Evolutionary conservation across 148 eudicot species (phyloP).

Genomic region (Rhododendron mucronatum): DNA sequence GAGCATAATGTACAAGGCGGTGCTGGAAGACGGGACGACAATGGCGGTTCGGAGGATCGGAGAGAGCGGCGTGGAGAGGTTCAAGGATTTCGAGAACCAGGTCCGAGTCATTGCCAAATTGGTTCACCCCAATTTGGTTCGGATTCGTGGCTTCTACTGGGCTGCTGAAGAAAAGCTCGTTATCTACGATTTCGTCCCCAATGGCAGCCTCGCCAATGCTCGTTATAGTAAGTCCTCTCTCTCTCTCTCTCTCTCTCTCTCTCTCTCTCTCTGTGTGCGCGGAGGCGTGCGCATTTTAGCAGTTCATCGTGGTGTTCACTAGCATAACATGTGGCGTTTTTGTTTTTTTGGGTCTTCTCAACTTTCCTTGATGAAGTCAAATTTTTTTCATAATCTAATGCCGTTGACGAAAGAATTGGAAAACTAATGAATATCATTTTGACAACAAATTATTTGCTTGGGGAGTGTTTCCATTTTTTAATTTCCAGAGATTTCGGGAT

Average conservation of each 20-base stretch:
- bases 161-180: slow-evolving; percentile 81
- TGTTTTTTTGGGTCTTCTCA: background rate
- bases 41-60: slow-evolving; percentile 83
- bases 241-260: background rate
- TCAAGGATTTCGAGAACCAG: slow-evolving; percentile 75
- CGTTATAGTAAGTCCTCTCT: slow-evolving; percentile 61
- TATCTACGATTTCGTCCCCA: slow-evolving; percentile 78
- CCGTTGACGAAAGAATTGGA: background rate
- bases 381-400: background rate
- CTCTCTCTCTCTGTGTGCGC: background rate
- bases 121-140: slow-evolving; percentile 77
- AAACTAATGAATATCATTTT: no score
- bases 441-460: background rate
- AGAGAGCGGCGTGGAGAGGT: slow-evolving; percentile 52
- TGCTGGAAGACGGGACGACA: slow-evolving; percentile 69
- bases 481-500: no score
- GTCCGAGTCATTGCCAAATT: slow-evolving; percentile 66
- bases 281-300: background rate
- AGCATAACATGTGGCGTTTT: no score
- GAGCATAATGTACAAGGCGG: slow-evolving; percentile 88
- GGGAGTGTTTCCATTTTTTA: no score
- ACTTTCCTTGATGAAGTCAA: background rate
- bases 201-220: slow-evolving; percentile 90
- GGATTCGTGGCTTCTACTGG: slow-evolving; percentile 90
- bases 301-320: no score